phyloP scores from a whole-genome alignment of 2,329 filamentous ascomycete species.

The Pestalotiopsis sp. region DNA sequence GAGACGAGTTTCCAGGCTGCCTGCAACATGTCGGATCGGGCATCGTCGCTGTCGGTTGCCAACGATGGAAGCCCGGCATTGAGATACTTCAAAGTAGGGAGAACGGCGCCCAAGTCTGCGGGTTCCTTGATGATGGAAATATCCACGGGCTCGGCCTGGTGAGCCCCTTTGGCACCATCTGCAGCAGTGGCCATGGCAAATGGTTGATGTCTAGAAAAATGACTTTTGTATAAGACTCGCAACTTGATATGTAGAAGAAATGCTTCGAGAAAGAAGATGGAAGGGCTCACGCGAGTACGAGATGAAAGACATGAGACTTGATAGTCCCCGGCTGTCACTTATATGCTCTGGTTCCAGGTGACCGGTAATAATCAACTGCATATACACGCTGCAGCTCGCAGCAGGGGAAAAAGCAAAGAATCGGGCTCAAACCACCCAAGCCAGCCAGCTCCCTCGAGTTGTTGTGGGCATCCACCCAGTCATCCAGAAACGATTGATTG shows the following conservation, averaged over 20 bases:
- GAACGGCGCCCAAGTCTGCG: slow-evolving; percentile 2
- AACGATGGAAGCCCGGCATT: not conserved
- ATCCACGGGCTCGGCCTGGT: not conserved
- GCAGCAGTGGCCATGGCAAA: not conserved
- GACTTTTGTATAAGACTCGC: not conserved
- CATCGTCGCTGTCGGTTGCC: slow-evolving; percentile 4
- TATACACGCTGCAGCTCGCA: not conserved
- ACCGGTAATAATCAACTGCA: not conserved
- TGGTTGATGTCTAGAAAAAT: not conserved
- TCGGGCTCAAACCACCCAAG: not conserved
- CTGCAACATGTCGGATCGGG: slow-evolving; percentile 33
- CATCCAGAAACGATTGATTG: not conserved
- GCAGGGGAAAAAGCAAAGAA: not conserved
- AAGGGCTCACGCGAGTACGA: no score
- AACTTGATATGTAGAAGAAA: not conserved
- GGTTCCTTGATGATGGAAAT: not conserved
- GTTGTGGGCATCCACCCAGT: not conserved
- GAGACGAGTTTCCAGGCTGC: slow-evolving; percentile 35
- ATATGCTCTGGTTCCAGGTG: slow-evolving; percentile 2
- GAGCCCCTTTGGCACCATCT: not conserved
- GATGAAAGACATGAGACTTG: not conserved
- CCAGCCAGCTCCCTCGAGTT: not conserved
- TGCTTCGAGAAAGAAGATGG: not conserved
- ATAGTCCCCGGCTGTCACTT: not conserved
- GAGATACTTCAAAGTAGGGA: not conserved